Evolutionary conservation across 495 filamentous ascomycete species (phyloP), one percentile per base, ranked within the genome.

Genomic region (Penicillium coprophilum): DNA sequence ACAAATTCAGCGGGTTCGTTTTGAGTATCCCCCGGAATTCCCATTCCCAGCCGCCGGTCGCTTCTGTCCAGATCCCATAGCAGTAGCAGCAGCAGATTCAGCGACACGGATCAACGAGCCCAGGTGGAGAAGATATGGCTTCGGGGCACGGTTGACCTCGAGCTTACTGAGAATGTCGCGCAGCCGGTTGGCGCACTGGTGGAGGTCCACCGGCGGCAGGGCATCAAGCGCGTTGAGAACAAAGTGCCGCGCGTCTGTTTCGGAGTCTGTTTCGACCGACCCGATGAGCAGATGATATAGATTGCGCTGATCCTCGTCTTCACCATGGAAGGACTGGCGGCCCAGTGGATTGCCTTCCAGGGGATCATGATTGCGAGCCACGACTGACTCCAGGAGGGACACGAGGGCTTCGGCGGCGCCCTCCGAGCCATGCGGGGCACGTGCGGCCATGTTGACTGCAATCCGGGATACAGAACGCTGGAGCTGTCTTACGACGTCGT

Each of bases 221-320:
- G 64, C 32, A 31, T 70, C 70, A 13, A 82, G 69, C 13, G 66
- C 72, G 60, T 78, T 72, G 23, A 82, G 56, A 15, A 80, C 66
- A 49, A 81, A 80, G 30, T 67, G 67, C 11, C 69, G 68, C 5
- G 53, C 60, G 40, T 66, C 64, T 21, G 61, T 48, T 20, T 60
- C 67, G 36, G 67, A 64, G 38, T 71, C 65, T 28, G 59, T 57
- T 45, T 74, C 71, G 12, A 67, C 58, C 13, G 67, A 64, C 7
- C 77, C 77, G 39, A 83, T 77, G 17, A 83, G 69, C 54, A 72
- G 69, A 32, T 76, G 66, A 53, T 75, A 81, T 9, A 83, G 62
- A 51, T 82, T 83, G 54, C 77, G 77, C 40, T 78, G 68, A 52
- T 78, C 71, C 46, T 74, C 73, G 19, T 76, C 76, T 51, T 81